Percentiles rank a stretch among this genome's conserved stretches.
Conservation (phyloP, 148 eudicot species). For the Arbutus unedo region DNA sequence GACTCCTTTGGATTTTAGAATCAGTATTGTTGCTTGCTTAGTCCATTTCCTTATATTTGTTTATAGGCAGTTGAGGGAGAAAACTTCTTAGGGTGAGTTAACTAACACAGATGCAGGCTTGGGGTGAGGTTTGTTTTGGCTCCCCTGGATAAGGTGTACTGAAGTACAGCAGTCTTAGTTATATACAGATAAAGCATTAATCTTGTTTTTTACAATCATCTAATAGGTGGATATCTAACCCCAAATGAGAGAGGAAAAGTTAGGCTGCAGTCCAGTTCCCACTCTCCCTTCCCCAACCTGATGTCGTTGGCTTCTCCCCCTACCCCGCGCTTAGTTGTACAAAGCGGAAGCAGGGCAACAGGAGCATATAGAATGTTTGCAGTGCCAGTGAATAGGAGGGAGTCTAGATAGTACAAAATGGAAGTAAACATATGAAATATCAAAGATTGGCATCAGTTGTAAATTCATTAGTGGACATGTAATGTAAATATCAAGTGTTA, state of each 20-base stretch:
- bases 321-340: background rate
- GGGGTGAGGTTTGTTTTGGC: slow-evolving; percentile 5
- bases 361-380: background rate
- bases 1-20: background rate
- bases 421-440: background rate
- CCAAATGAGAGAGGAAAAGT: background rate
- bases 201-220: background rate
- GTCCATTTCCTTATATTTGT: background rate
- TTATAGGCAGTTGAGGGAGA: background rate
- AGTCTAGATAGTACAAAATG: background rate
- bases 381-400: background rate
- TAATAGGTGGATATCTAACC: background rate
- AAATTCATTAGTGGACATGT: background rate
- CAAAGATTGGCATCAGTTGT: background rate
- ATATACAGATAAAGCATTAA: background rate
- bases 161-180: background rate
- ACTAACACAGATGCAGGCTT: background rate
- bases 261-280: background rate
- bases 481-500: background rate
- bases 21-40: background rate
- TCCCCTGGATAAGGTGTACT: background rate
- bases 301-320: background rate
- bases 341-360: background rate
- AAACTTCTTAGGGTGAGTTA: background rate
- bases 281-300: background rate